Evolutionary conservation across 352 stramenopile species (phyloP).

Genomic region (Phytophthora melonis): DNA sequence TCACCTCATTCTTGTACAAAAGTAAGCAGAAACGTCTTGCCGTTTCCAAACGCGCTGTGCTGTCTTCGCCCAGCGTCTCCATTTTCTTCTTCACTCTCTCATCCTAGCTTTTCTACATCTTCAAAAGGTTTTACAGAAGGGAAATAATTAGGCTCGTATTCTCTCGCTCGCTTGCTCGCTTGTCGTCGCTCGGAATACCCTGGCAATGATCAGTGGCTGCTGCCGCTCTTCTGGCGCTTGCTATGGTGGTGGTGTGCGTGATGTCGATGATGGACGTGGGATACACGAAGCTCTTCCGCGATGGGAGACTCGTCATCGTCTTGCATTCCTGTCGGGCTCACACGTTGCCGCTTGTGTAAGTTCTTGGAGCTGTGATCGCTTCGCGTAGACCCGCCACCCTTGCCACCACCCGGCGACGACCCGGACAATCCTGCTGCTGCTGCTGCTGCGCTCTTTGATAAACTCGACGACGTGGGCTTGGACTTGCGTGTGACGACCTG

Average conservation of each 20-base stretch:
- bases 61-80: slow-evolving; percentile 24
- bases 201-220: slow-evolving; percentile 23
- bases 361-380: slow-evolving; percentile 42
- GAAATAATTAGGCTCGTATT: slow-evolving; percentile 51
- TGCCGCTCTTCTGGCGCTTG: slow-evolving; percentile 60
- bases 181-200: slow-evolving; percentile 10
- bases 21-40: slow-evolving; percentile 2
- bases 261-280: slow-evolving; percentile 45
- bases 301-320: slow-evolving; percentile 51
- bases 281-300: slow-evolving; percentile 45
- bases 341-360: slow-evolving; percentile 55
- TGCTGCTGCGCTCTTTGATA: slow-evolving; percentile 15
- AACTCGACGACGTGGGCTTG: slow-evolving; percentile 29
- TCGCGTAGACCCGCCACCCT: slow-evolving; percentile 22
- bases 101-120: slow-evolving; percentile 48
- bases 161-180: slow-evolving; percentile 8
- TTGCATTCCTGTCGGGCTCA: slow-evolving; percentile 38
- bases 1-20: slow-evolving; percentile 17
- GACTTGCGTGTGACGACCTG: slow-evolving; percentile 53
- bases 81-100: slow-evolving; percentile 35
- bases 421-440: slow-evolving; percentile 19
- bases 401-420: slow-evolving; percentile 19
- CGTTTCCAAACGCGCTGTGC: slow-evolving; percentile 14
- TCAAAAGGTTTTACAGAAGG: slow-evolving; percentile 46
- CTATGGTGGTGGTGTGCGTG: slow-evolving; percentile 42